A percentile compares a stretch with the other conserved stretches of the same genome.
Conservation (phyloP, 306 rosid species). For the Casuarina equisetifolia region DNA sequence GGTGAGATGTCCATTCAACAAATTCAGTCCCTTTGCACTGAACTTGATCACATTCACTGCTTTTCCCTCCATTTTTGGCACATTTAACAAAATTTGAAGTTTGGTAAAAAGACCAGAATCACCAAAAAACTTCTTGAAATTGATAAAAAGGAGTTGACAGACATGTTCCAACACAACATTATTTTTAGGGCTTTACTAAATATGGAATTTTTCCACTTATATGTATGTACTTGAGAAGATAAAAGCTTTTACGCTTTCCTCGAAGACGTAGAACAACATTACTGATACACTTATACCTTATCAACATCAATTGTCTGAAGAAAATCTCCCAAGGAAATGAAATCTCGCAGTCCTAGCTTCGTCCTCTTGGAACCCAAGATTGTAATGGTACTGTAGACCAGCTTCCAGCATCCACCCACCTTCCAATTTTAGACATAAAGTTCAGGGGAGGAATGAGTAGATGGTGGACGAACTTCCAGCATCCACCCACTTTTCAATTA, state of each 20-base stretch:
- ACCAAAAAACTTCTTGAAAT: not conserved
- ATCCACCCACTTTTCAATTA: conserved; percentile 55
- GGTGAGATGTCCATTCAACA: conserved; percentile 64
- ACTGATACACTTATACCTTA: conserved; percentile 43
- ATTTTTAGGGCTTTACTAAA: not conserved
- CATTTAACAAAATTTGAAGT: conserved; percentile 19
- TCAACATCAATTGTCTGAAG: conserved; percentile 60
- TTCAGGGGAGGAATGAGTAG: not conserved
- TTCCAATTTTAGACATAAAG: conserved; percentile 11
- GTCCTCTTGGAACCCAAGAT: conserved; percentile 83
- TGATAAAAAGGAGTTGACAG: not conserved
- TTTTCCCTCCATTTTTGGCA: conserved; percentile 66
- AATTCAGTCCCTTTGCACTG: conserved; percentile 63
- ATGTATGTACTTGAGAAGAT: not conserved
- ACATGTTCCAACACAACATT: not conserved
- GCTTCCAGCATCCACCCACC: conserved; percentile 69
- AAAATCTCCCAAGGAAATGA: conserved; percentile 80
- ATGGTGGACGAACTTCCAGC: conserved; percentile 62
- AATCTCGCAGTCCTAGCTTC: conserved; percentile 82
- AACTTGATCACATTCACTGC: conserved; percentile 80
- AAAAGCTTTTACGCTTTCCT: no score
- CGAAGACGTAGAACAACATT: not conserved
- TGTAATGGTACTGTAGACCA: conserved; percentile 74
- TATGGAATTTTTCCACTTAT: not conserved
- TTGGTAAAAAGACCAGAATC: conserved; percentile 20